A percentile compares a stretch with the other conserved stretches of the same genome.
Evolutionary conservation across 2,329 filamentous ascomycete species (phyloP).

Genomic region (Capronia americana): DNA sequence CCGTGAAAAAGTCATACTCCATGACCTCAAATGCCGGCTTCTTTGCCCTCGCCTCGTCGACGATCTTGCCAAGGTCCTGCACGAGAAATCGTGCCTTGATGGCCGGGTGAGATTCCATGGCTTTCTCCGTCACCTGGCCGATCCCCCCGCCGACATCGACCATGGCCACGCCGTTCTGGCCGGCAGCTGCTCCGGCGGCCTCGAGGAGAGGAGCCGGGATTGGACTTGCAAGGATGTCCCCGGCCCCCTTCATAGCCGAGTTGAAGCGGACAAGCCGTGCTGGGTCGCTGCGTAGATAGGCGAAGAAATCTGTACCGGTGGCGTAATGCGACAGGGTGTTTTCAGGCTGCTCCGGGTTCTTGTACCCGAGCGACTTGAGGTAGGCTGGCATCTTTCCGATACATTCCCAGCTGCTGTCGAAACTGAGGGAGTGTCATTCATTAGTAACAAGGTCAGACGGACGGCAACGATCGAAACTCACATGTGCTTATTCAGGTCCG

Average conservation of each 20-base stretch:
- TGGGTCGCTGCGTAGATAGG: conserved; percentile 21
- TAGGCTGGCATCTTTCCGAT: conserved; percentile 26
- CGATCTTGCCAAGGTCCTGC: conserved; percentile 49
- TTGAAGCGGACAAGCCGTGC: conserved; percentile 23
- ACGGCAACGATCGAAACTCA: conserved; percentile 8
- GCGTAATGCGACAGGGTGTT: conserved; percentile 27
- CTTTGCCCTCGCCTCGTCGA: conserved; percentile 40
- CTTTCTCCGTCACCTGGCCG: conserved; percentile 39
- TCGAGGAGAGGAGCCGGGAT: conserved; percentile 14
- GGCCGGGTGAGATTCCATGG: conserved; percentile 30
- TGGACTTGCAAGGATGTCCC: conserved; percentile 11
- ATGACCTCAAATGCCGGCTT: conserved; percentile 37
- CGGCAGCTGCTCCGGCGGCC: not conserved
- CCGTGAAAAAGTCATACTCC: conserved; percentile 44
- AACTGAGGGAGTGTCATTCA: not conserved
- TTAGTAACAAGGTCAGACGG: not conserved
- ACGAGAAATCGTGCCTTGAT: conserved; percentile 40
- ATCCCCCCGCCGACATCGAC: conserved; percentile 41
- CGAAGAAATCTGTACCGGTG: conserved; percentile 24
- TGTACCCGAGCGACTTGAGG: conserved; percentile 21
- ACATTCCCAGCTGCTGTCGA: conserved; percentile 24
- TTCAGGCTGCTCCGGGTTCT: conserved; percentile 26
- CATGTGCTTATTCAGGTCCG: conserved; percentile 27
- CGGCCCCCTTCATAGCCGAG: conserved; percentile 23
- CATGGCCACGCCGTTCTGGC: conserved; percentile 41